These are phyloP conservation scores for Rhododendron kiyosumense DNA, from an alignment of 148 eudicot genomes.

Conservation along the genomic window DNA sequence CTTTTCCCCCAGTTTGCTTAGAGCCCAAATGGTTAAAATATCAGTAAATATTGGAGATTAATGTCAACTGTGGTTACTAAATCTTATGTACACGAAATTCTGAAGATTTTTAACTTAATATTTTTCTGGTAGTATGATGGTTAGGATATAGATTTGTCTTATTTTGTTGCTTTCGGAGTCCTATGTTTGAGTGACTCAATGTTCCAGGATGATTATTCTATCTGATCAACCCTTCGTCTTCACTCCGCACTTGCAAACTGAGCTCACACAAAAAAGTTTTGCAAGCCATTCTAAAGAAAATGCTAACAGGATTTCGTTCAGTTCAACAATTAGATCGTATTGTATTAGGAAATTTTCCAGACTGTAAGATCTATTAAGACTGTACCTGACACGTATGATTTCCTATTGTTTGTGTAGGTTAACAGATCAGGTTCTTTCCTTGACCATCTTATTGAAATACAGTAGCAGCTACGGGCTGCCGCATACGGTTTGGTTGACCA, in stretches of 20 bases:
- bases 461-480: conserved; percentile 77
- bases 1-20: background rate
- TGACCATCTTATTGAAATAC: conserved; percentile 71
- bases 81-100: background rate
- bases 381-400: background rate
- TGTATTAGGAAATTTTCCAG: background rate
- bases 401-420: conserved; percentile 45
- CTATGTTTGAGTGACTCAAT: background rate
- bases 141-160: background rate
- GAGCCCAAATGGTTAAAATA: background rate
- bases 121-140: background rate
- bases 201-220: background rate
- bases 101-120: background rate
- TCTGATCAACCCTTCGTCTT: background rate
- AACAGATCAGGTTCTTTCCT: conserved; percentile 61
- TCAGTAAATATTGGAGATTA: background rate
- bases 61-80: background rate
- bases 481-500: conserved; percentile 48
- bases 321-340: background rate
- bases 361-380: background rate
- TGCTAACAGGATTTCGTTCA: background rate
- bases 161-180: background rate
- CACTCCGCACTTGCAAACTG: background rate
- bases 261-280: background rate
- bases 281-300: background rate